Evolutionary conservation across 208 protist genomes (phyloP).

Genomic region (Herpetomonas tarakana): DNA sequence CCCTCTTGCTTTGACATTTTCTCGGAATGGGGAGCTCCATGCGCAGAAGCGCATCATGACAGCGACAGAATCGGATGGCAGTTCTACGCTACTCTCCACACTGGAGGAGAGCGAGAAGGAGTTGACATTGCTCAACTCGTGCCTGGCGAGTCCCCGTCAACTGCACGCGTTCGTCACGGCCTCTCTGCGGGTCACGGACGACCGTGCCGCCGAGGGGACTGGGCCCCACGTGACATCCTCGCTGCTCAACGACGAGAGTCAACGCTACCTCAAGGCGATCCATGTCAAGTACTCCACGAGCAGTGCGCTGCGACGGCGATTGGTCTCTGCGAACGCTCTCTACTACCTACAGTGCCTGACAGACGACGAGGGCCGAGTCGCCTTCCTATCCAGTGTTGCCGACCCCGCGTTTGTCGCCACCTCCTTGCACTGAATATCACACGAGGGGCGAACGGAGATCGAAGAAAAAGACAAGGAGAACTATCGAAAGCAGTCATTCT

Average conservation of each 20-base stretch:
- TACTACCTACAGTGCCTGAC: conserved; percentile 76
- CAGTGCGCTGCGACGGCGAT: conserved; percentile 27
- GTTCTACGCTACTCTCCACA: too few species aligned
- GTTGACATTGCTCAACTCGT: background rate
- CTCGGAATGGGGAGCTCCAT: too few species aligned
- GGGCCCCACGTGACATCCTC: background rate
- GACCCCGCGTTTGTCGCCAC: conserved; percentile 34
- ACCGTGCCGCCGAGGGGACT: background rate
- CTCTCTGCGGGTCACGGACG: background rate
- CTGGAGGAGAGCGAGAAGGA: background rate
- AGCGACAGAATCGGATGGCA: too few species aligned
- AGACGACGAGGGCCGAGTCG: conserved; percentile 31
- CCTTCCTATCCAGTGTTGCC: conserved; percentile 66
- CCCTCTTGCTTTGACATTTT: too few species aligned
- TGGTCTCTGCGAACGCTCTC: conserved; percentile 37
- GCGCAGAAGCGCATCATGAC: too few species aligned
- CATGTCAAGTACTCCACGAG: conserved; percentile 45
- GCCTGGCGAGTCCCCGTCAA: background rate
- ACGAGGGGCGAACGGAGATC: too few species aligned
- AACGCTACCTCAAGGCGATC: conserved; percentile 52
- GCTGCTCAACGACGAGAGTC: conserved; percentile 44
- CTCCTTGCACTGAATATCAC: background rate
- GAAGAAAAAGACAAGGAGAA: too few species aligned
- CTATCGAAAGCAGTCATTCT: too few species aligned
- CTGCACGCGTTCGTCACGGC: background rate